These are phyloP conservation scores for Sphagnum magellanicum DNA, from an alignment of 228 moss, liverwort and hornwort species.

Conservation along the genomic window DNA sequence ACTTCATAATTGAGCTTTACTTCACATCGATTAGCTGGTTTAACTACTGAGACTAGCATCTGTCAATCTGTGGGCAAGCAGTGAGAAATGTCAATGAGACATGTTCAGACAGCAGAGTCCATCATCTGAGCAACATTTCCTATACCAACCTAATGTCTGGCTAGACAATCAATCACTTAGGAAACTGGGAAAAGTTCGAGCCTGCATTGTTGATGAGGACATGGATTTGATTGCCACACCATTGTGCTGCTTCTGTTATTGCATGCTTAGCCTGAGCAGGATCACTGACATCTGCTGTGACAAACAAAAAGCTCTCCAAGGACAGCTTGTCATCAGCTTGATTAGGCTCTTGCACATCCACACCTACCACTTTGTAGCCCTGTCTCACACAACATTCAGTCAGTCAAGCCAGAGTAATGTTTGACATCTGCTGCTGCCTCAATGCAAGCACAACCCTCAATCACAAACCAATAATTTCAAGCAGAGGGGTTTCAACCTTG, in stretches of 20 bases:
- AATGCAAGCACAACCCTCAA: slow-evolving; percentile 1
- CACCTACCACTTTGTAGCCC: slow-evolving; percentile 44
- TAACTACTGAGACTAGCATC: background rate
- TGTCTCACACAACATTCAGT: slow-evolving; percentile 3
- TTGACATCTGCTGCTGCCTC: background rate
- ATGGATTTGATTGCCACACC: too few relatives aligned
- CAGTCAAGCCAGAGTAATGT: too few relatives aligned
- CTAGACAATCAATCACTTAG: too few relatives aligned
- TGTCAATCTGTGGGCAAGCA: too few relatives aligned
- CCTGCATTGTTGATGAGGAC: slow-evolving; percentile 56
- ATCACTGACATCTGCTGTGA: slow-evolving; percentile 40
- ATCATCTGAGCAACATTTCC: background rate
- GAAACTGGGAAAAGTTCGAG: background rate
- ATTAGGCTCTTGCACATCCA: slow-evolving; percentile 20
- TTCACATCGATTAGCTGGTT: background rate
- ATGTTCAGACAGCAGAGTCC: background rate
- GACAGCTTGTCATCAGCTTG: slow-evolving; percentile 9
- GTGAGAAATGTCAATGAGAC: too few relatives aligned
- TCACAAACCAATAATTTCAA: background rate
- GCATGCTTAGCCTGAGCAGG: background rate
- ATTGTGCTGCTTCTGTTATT: too few relatives aligned
- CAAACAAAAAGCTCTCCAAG: slow-evolving; percentile 28
- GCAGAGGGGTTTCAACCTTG: too few relatives aligned
- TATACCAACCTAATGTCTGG: too few relatives aligned
- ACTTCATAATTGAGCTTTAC: background rate